Evolutionary conservation across 305 asterid genomes (phyloP).

Genomic region (Fraxinus dipetala): DNA sequence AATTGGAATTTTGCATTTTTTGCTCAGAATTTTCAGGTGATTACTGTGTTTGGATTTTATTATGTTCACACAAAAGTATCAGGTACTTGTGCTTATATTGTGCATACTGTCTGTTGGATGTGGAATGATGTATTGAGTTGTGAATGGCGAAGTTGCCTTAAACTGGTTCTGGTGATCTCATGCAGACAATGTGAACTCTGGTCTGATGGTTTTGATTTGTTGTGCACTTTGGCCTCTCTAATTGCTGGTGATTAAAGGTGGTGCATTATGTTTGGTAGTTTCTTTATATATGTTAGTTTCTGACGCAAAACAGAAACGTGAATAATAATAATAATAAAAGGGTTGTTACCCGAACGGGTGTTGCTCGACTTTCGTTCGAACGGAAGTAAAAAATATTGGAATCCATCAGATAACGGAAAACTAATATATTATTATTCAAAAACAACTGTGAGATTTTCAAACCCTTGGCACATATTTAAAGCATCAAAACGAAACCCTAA

Average conservation of each 20-base stretch:
- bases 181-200: conserved; percentile 61
- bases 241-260: background rate
- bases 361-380: background rate
- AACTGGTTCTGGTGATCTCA: conserved; percentile 56
- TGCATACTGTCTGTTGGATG: conserved; percentile 23
- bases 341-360: background rate
- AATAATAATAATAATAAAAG: background rate
- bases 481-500: background rate
- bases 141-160: conserved; percentile 64
- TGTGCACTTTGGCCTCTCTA: conserved; percentile 54
- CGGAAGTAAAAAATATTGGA: background rate
- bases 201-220: conserved; percentile 71
- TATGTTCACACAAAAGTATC: background rate
- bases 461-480: background rate
- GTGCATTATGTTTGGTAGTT: background rate
- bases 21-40: background rate
- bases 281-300: background rate
- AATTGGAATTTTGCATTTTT: background rate
- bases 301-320: background rate
- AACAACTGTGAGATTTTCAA: background rate
- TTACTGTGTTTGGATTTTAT: background rate
- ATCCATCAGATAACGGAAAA: background rate
- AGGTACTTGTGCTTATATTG: background rate
- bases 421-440: background rate
- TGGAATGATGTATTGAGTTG: conserved; percentile 31